These are phyloP conservation scores for Fusarium burgessii DNA, from an alignment of 2,329 filamentous ascomycete genomes.

Conservation along the genomic window DNA sequence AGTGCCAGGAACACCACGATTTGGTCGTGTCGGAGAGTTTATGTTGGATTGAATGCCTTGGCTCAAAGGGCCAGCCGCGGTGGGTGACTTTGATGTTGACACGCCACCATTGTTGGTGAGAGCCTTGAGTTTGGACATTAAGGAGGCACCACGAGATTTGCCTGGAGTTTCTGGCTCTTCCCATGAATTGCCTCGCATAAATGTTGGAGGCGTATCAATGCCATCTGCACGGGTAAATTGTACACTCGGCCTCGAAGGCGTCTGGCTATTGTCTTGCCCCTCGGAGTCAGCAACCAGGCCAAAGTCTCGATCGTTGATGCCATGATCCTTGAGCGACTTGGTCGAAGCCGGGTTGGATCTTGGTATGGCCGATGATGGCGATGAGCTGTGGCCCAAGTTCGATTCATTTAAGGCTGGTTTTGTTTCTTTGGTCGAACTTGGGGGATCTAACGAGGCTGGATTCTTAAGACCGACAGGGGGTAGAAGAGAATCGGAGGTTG, in stretches of 20 bases:
- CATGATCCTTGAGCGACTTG: constrained; percentile 40
- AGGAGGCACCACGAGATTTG: constrained; percentile 71
- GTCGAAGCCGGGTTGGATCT: constrained; percentile 41
- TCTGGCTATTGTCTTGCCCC: constrained; percentile 28
- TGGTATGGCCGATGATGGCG: constrained; percentile 29
- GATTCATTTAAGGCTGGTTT: constrained; percentile 21
- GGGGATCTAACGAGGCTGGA: constrained; percentile 2
- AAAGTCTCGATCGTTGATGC: constrained; percentile 39
- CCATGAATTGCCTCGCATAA: constrained; percentile 73
- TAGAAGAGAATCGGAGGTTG: constrained; percentile 37
- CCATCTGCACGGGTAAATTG: constrained; percentile 75
- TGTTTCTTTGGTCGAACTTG: constrained; percentile 24
- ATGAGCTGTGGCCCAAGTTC: constrained; percentile 15
- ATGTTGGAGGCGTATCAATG: constrained; percentile 61
- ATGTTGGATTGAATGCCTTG: constrained; percentile 56
- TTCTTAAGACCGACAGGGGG: constrained; percentile 38
- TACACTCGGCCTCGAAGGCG: constrained; percentile 68
- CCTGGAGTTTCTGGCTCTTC: constrained; percentile 71
- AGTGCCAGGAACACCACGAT: constrained; percentile 65
- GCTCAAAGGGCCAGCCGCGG: constrained; percentile 48
- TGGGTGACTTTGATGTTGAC: constrained; percentile 60
- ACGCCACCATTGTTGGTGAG: constrained; percentile 68
- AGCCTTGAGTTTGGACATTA: constrained; percentile 84
- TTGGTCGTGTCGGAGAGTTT: constrained; percentile 62
- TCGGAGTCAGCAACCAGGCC: constrained; percentile 22